Evolutionary conservation across 345 rosid species (phyloP), one percentile per base, ranked within the genome.

Genomic region (Psidium guajava): DNA sequence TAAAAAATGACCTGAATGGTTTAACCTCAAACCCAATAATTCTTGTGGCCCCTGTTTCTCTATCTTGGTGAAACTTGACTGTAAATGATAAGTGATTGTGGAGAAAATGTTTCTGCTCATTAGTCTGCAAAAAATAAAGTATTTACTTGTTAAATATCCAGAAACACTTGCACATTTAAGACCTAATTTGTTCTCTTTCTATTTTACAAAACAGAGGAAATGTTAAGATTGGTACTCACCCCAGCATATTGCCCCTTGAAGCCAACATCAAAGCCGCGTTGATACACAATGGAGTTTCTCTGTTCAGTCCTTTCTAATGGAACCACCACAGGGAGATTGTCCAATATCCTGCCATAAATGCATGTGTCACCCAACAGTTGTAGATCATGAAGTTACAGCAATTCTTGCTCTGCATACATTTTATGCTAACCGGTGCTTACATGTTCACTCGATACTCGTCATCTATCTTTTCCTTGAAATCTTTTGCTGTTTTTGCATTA

Each of bases 11-110:
- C 98, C 99, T 96, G 98, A 88, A 95, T 56, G 99, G 99, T 87
- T 92, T 91, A 90, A 94, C 98, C 86, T 96, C 99, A 91, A 96
- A 96, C 10, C 99, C 99, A 3, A 96, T 98, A 81, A 96, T 95
- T 86, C 98, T 93, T 22, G 98, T 90, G 20, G 94, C 82, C 85
- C 95, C 94, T 4, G 92, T 87, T 86, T 73, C 89, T 61, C 84
- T 74, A 87, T 96, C 98, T 91, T 90, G 92, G 90, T 96, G 99
- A 88, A 83, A 94, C 83, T 90, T 94, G 87, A 96, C 94, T 25
- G 92, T 93, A 83, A 96, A 95, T 32, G 94, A 82, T 82, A 95
- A 88, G 89, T 96, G 99, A 64, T 96, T 96, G 91, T 96, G 91
- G 86, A 96, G 91, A 84, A 96, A 96, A 89, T 94, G 94, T 85